phyloP scores from a whole-genome alignment of 2,329 filamentous ascomycete species.

The Elsinoe necatrix region DNA sequence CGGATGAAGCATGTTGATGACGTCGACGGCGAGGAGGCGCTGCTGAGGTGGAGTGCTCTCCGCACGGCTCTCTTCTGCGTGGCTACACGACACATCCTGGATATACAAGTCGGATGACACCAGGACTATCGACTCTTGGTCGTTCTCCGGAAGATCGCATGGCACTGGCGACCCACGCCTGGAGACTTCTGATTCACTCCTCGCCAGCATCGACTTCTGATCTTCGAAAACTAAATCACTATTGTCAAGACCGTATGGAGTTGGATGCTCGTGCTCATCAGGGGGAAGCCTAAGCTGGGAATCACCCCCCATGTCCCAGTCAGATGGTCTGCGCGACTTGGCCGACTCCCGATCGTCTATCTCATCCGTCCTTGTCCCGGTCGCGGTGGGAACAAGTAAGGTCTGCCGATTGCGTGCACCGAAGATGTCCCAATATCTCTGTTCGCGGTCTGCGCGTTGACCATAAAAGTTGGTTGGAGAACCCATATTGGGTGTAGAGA shows the following conservation, averaged over 20 bases:
- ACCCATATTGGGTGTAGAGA: constrained; percentile 1
- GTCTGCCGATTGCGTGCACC: not conserved
- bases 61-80: not conserved
- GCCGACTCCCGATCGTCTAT: not conserved
- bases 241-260: not conserved
- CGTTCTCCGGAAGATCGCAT: not conserved
- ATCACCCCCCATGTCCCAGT: not conserved
- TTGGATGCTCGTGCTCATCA: not conserved
- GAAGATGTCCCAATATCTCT: constrained; percentile 7
- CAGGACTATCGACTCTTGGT: not conserved
- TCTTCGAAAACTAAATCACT: not conserved
- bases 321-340: not conserved
- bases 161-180: not conserved
- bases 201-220: not conserved
- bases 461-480: not conserved
- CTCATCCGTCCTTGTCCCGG: not conserved
- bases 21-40: not conserved
- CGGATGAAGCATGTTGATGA: not conserved
- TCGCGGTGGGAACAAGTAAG: not conserved
- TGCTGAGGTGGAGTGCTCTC: not conserved
- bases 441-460: not conserved
- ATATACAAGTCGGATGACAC: too few species aligned
- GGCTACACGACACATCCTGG: too few species aligned
- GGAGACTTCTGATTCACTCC: not conserved
- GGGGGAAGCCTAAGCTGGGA: not conserved